These are phyloP conservation scores for Podospora pseudocomata DNA, from an alignment of 495 filamentous ascomycete species.

Conservation along the genomic window DNA sequence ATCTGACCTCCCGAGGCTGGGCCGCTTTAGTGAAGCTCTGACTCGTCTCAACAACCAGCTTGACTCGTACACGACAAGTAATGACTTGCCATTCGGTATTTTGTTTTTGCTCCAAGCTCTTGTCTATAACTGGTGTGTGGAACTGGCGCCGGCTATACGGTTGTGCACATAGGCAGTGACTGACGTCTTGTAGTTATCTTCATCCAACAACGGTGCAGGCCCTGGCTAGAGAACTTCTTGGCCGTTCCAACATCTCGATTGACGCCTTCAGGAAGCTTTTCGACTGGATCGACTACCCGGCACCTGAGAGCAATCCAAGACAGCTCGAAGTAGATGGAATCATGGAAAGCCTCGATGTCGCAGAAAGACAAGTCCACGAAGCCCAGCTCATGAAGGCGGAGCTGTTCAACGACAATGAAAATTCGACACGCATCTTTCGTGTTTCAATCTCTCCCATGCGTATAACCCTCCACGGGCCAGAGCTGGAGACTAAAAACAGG, in stretches of 20 bases:
- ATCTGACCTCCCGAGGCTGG: neutral
- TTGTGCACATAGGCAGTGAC: neutral
- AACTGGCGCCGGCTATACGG: neutral
- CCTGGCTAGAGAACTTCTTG: slow-evolving; percentile 32
- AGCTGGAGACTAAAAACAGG: slow-evolving; percentile 66
- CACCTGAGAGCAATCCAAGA: slow-evolving; percentile 44
- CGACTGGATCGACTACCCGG: slow-evolving; percentile 46
- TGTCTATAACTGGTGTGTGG: slow-evolving; percentile 38
- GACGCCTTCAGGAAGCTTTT: slow-evolving; percentile 49
- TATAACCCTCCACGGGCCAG: slow-evolving; percentile 65
- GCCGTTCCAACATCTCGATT: slow-evolving; percentile 33
- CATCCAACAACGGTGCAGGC: slow-evolving; percentile 40
- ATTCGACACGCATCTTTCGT: slow-evolving; percentile 50
- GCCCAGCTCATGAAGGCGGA: slow-evolving; percentile 28
- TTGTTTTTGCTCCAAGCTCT: slow-evolving; percentile 53
- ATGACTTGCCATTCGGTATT: slow-evolving; percentile 32
- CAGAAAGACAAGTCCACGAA: slow-evolving; percentile 35
- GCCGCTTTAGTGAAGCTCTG: slow-evolving; percentile 20
- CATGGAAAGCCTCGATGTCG: slow-evolving; percentile 38
- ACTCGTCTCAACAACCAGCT: slow-evolving; percentile 23
- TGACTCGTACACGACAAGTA: neutral
- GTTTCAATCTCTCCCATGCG: slow-evolving; percentile 66
- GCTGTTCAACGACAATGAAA: slow-evolving; percentile 25
- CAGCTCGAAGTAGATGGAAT: slow-evolving; percentile 44
- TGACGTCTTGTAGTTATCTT: slow-evolving; percentile 35